A percentile compares a stretch with the other conserved stretches of the same genome.
Evolutionary conservation across 2,329 filamentous ascomycete species (phyloP).

Genomic region (Periconia digitata): DNA sequence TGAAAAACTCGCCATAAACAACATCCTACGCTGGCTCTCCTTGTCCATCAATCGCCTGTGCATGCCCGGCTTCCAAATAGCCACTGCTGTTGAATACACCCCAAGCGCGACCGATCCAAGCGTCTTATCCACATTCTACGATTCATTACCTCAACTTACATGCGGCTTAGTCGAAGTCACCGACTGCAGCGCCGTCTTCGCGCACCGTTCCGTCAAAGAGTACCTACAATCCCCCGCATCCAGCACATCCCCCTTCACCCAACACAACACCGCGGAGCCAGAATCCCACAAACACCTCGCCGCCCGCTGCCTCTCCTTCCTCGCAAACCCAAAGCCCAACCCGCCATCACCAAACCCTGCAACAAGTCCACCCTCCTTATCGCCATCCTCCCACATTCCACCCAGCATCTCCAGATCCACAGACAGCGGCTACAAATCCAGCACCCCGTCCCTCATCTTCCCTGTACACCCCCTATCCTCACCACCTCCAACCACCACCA

Average conservation of each 20-base stretch:
- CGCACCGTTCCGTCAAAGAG: constrained; percentile 27
- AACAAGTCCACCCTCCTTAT: constrained; percentile 1
- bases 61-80: constrained; percentile 20
- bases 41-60: constrained; percentile 24
- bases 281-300: constrained; percentile 32
- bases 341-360: constrained; percentile 11
- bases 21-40: constrained; percentile 30
- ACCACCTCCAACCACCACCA: no score
- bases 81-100: constrained; percentile 17
- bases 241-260: constrained; percentile 24
- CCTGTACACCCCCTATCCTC: constrained; percentile 3
- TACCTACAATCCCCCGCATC: constrained; percentile 23
- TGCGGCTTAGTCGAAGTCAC: constrained; percentile 27
- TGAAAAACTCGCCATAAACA: constrained; percentile 24
- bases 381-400: constrained; percentile 1
- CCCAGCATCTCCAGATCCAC: constrained; percentile 22
- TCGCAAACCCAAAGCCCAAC: constrained; percentile 30
- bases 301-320: constrained; percentile 29
- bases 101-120: constrained; percentile 8
- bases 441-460: constrained; percentile 4
- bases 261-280: constrained; percentile 23
- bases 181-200: constrained; percentile 20
- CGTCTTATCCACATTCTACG: constrained; percentile 8
- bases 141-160: constrained; percentile 24
- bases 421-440: constrained; percentile 37